phyloP scores from a whole-genome alignment of 768 basidiomycete genomes.

The Cubamyces sp. region DNA sequence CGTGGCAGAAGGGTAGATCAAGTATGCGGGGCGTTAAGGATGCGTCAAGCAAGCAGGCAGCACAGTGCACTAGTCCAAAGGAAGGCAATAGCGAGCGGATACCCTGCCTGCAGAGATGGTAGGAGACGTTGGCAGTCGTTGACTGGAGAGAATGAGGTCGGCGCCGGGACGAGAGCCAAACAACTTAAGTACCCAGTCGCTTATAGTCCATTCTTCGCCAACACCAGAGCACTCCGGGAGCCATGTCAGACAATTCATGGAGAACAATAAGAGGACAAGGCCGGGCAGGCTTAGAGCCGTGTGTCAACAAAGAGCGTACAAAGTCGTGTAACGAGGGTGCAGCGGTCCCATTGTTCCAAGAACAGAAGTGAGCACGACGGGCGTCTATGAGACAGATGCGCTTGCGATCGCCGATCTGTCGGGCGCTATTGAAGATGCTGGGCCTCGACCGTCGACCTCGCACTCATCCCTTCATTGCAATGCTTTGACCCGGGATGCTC shows the following conservation, averaged over 20 bases:
- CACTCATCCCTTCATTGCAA: too few species aligned
- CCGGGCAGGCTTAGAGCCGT: not conserved
- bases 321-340: conserved; percentile 21
- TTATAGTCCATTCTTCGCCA: not conserved
- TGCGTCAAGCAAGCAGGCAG: conserved; percentile 3
- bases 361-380: not conserved
- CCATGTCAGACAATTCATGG: conserved; percentile 8
- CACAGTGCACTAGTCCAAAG: not conserved
- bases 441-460: too few species aligned
- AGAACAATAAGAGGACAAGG: conserved; percentile 26
- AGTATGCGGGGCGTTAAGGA: not conserved
- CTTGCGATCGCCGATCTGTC: too few species aligned
- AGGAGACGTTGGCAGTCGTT: conserved; percentile 3
- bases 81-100: conserved; percentile 10
- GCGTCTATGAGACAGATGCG: too few species aligned
- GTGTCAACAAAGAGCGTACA: conserved; percentile 8
- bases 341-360: conserved; percentile 18
- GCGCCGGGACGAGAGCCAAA: not conserved
- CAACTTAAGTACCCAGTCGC: conserved; percentile 21
- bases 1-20: conserved; percentile 22
- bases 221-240: not conserved
- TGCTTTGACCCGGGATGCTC: too few species aligned
- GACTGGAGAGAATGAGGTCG: conserved; percentile 20
- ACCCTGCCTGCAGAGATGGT: conserved; percentile 27
- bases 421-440: too few species aligned